phyloP scores from a whole-genome alignment of 2,329 filamentous ascomycete species.

The Pleoardoris graminearum region DNA sequence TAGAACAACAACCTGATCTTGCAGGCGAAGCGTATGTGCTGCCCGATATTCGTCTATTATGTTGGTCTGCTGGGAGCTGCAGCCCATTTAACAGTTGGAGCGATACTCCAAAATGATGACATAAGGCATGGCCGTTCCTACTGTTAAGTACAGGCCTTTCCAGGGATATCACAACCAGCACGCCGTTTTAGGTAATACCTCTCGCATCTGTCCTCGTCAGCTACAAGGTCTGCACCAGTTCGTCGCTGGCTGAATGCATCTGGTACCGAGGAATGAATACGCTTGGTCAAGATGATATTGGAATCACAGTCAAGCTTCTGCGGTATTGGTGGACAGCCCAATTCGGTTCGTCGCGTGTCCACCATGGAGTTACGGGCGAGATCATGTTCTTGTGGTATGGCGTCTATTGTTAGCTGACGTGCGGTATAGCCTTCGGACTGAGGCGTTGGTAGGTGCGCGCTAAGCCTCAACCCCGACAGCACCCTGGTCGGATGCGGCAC shows the following conservation, averaged over 20 bases:
- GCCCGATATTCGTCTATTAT: too few relatives aligned
- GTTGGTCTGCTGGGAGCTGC: neutral
- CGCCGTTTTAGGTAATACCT: conserved; percentile 12
- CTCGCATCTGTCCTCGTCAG: conserved; percentile 6
- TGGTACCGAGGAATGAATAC: neutral
- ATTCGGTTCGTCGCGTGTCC: conserved; percentile 11
- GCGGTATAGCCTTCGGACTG: conserved; percentile 27
- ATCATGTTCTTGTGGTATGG: conserved; percentile 8
- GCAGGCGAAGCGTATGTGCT: neutral
- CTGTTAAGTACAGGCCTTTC: neutral
- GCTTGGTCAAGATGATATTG: conserved; percentile 5
- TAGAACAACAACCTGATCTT: neutral
- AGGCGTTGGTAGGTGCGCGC: conserved; percentile 24
- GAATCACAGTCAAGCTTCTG: conserved; percentile 18
- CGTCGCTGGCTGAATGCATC: conserved; percentile 1
- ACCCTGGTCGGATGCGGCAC: conserved; percentile 19
- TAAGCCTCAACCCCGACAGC: conserved; percentile 37
- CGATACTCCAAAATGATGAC: neutral
- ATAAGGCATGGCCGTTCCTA: neutral
- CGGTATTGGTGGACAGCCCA: conserved; percentile 11
- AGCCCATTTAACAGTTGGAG: neutral
- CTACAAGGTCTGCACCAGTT: neutral
- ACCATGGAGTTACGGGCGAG: conserved; percentile 2
- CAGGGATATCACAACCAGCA: neutral
- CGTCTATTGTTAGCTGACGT: conserved; percentile 39